Percentiles rank a stretch among this genome's conserved stretches.
These are phyloP conservation scores for Ascochyta koolunga DNA, from an alignment of 2,329 filamentous ascomycete species.

Conservation along the genomic window DNA sequence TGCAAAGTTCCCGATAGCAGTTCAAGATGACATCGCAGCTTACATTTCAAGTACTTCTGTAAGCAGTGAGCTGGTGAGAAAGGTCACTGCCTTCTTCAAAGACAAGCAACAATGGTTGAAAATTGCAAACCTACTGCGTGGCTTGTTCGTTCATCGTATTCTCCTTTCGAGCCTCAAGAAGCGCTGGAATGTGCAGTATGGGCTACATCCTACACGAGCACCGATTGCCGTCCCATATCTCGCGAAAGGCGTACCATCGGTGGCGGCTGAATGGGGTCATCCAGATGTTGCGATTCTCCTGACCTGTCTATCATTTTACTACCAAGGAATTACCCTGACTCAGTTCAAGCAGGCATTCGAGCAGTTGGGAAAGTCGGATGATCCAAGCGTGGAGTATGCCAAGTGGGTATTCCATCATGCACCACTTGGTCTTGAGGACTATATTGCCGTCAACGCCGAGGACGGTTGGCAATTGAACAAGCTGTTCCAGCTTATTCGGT, in stretches of 20 bases:
- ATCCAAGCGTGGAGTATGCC: constrained; percentile 64
- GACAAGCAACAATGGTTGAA: constrained; percentile 52
- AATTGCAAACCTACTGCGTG: constrained; percentile 64
- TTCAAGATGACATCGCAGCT: constrained; percentile 30
- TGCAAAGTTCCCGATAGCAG: constrained; percentile 31
- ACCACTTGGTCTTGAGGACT: constrained; percentile 57
- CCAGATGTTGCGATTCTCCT: constrained; percentile 60
- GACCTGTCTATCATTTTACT: constrained; percentile 65
- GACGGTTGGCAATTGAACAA: constrained; percentile 58
- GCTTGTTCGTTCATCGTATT: constrained; percentile 66
- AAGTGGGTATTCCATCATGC: constrained; percentile 55
- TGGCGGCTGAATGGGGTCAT: constrained; percentile 71
- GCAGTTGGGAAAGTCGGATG: constrained; percentile 61
- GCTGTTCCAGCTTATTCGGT: constrained; percentile 43
- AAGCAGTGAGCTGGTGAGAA: constrained; percentile 13
- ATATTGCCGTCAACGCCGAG: constrained; percentile 65
- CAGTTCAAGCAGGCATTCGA: constrained; percentile 61
- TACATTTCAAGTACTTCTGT: constrained; percentile 44
- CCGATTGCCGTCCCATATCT: constrained; percentile 69
- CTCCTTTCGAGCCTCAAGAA: constrained; percentile 66
- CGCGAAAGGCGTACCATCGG: constrained; percentile 68
- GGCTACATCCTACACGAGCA: constrained; percentile 53
- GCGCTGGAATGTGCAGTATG: constrained; percentile 70
- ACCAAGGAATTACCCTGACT: constrained; percentile 57
- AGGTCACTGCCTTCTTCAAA: constrained; percentile 38